Percentiles rank a stretch among this genome's conserved stretches.
phyloP scores from a whole-genome alignment of 345 rosid genomes.

The Murraya koenigii region DNA sequence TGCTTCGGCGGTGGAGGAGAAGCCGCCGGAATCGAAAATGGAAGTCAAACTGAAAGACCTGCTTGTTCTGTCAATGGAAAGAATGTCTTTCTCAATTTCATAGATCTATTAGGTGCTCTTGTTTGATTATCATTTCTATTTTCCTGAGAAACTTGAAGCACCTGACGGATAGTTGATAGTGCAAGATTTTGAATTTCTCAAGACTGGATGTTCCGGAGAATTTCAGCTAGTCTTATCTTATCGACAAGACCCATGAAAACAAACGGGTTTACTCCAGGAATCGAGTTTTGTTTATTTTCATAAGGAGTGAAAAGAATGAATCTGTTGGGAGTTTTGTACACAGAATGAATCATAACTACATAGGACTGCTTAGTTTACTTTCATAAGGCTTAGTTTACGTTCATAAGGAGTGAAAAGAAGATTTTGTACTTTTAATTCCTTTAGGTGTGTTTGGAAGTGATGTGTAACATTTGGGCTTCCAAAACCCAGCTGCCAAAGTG shows the following conservation, averaged over 20 bases:
- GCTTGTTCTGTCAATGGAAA: not conserved
- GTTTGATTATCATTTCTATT: not conserved
- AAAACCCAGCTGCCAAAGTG: too few species aligned
- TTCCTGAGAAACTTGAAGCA: not conserved
- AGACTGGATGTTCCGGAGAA: not conserved
- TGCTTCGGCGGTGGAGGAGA: not conserved
- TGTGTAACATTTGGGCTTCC: too few species aligned
- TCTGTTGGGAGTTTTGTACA: not conserved
- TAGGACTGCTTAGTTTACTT: not conserved
- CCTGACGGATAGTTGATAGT: too few species aligned
- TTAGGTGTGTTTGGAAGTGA: too few species aligned
- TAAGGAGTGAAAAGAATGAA: too few species aligned
- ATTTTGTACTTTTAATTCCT: too few species aligned
- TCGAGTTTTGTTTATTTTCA: too few species aligned
- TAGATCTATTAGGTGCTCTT: not conserved
- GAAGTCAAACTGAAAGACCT: not conserved
- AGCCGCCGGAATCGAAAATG: not conserved
- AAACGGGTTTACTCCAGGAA: not conserved
- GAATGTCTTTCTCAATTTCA: not conserved
- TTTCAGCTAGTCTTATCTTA: not conserved
- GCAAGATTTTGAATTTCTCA: not conserved
- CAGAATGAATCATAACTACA: not conserved
- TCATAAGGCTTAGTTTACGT: not conserved
- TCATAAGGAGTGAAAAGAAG: not conserved
- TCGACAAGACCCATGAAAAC: not conserved